Evolutionary conservation across 768 basidiomycete species (phyloP).

Genomic region (Pseudohyphozyma bogoriensis): DNA sequence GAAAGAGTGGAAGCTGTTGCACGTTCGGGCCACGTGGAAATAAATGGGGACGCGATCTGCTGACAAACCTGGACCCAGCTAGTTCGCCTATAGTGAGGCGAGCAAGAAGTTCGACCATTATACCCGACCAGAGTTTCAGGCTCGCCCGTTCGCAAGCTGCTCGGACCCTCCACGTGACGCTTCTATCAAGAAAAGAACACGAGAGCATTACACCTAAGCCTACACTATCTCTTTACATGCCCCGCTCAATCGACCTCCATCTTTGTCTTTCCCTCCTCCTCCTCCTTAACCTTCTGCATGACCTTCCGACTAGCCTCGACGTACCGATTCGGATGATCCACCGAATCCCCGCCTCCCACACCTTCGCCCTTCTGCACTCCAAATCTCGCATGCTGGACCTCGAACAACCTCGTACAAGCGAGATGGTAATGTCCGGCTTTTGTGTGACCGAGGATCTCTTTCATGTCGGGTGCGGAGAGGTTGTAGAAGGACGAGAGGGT

Average conservation of each 20-base stretch:
- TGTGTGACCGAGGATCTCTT: slow-evolving; percentile 70
- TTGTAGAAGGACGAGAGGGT: slow-evolving; percentile 62
- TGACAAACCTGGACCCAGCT: too few species aligned
- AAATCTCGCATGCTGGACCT: slow-evolving; percentile 63
- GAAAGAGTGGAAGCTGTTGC: too few species aligned
- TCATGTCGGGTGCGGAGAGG: slow-evolving; percentile 58
- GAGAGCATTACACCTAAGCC: too few species aligned
- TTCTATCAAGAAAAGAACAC: too few species aligned
- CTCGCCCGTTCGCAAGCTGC: too few species aligned
- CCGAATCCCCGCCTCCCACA: slow-evolving; percentile 68
- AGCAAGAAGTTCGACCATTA: too few species aligned
- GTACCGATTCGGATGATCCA: slow-evolving; percentile 84
- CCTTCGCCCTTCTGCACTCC: slow-evolving; percentile 83
- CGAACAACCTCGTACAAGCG: slow-evolving; percentile 93
- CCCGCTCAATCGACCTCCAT: slow-evolving; percentile 10
- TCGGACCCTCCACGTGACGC: too few species aligned
- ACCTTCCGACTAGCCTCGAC: slow-evolving; percentile 35
- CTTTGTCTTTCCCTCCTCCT: slow-evolving; percentile 12
- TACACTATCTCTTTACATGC: too few species aligned
- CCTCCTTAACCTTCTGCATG: slow-evolving; percentile 31
- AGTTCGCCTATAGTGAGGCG: too few species aligned
- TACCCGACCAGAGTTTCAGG: too few species aligned
- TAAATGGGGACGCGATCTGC: too few species aligned
- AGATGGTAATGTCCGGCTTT: slow-evolving; percentile 80
- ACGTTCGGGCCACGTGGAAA: too few species aligned